These are phyloP conservation scores for Amphirosellinia nigrospora DNA, from an alignment of 495 filamentous ascomycete genomes.

Conservation along the genomic window DNA sequence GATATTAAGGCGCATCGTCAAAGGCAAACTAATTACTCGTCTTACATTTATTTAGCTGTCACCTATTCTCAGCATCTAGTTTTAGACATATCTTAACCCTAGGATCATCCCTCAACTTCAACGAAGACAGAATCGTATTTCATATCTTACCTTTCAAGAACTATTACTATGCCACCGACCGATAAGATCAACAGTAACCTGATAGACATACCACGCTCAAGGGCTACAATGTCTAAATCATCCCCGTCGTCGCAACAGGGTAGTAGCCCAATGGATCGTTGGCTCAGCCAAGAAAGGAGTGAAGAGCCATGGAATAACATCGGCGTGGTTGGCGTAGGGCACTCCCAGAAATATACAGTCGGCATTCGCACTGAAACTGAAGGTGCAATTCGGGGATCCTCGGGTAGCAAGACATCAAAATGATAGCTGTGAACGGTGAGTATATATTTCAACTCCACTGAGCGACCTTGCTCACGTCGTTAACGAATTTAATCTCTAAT, in stretches of 20 bases:
- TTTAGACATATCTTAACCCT: background rate
- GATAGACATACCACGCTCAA: too few relatives aligned
- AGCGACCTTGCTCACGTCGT: background rate
- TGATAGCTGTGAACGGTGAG: background rate
- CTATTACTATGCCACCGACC: background rate
- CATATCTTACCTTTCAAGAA: background rate
- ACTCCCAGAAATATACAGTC: background rate
- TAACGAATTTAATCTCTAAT: background rate
- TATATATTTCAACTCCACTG: background rate
- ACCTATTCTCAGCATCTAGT: background rate
- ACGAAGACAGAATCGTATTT: background rate
- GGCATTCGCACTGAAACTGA: background rate
- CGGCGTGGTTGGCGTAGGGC: background rate
- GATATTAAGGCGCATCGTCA: background rate
- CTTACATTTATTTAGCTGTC: background rate
- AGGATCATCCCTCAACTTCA: background rate
- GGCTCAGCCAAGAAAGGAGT: background rate
- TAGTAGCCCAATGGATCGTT: background rate
- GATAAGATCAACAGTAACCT: background rate
- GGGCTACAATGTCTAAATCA: background rate
- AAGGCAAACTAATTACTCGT: background rate
- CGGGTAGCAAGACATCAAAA: background rate
- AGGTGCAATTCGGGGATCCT: background rate
- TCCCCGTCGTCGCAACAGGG: background rate
- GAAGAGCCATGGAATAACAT: slow-evolving; percentile 1